Evolutionary conservation across 106 monocot species (phyloP), one percentile per base, ranked within the genome.

Genomic region (Dactylorhiza incarnata): DNA sequence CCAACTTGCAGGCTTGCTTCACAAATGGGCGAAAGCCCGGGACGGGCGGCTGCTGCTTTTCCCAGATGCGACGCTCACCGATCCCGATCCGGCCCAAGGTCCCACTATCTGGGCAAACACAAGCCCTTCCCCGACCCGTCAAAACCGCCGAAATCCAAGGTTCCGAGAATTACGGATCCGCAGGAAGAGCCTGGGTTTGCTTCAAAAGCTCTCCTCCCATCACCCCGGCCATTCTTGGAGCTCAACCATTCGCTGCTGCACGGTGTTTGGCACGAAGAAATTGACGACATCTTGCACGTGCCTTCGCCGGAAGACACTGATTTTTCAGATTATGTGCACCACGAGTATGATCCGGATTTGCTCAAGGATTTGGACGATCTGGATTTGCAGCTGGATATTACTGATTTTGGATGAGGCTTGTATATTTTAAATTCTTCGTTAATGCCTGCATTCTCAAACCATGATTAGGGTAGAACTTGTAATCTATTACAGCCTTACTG

Each of bases 11-110:
- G 94, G 84, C 20, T 77, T 20, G 82, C 91, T 45, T 89, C 87
- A 52, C 83, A 81, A 76, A 78, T 85, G 45, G 86, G 94, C 51
- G 89, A 92, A 77, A 82, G 68, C 49, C 78, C 71, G 16, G 75
- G 71, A 23, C 91, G 94, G 94, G 89, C 91, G 72, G 81, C 82
- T 26, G 80, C 87, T 70, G 76, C 91, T 59, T 94, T 94, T 79
- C 82, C 85, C 7, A 74, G 75, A 10, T 76, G 66, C 48, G 77
- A 77, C 69, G 61, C 65, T 24, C 29, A 25, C 22, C 80, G 82
- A 47, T 52, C 54, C 8, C 82, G 85, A 58, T 45, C 78, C 44
- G 75, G 83, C 52, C 61, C 80, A 9, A 93, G 81, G 77, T 81
- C 82, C 14, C 85, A 82, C 29, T 65, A 43, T 69, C 73, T 77